phyloP scores from a whole-genome alignment of 2,329 filamentous ascomycete genomes.

The Bipolaris zeicola region DNA sequence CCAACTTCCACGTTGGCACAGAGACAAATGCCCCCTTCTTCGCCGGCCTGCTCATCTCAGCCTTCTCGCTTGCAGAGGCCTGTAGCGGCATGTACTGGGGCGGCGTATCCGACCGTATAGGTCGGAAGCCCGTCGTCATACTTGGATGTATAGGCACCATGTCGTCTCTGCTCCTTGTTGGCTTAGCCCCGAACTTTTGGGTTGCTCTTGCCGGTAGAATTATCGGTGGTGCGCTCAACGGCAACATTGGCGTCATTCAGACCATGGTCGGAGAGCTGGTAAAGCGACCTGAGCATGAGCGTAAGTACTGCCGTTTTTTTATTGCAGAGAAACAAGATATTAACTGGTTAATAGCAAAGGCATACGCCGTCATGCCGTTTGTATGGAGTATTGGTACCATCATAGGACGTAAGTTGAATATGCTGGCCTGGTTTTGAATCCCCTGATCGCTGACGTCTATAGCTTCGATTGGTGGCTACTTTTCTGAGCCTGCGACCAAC shows the following conservation, averaged over 20 bases:
- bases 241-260: conserved; percentile 77
- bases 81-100: conserved; percentile 73
- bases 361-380: conserved; percentile 91
- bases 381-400: conserved; percentile 86
- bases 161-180: conserved; percentile 80
- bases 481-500: conserved; percentile 76
- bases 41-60: conserved; percentile 84
- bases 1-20: conserved; percentile 44
- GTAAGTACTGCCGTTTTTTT: conserved; percentile 56
- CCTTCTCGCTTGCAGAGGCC: conserved; percentile 86
- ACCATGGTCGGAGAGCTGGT: conserved; percentile 93
- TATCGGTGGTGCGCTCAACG: conserved; percentile 82
- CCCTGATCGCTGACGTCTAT: conserved; percentile 24
- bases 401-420: conserved; percentile 61
- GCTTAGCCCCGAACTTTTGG: conserved; percentile 83
- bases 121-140: conserved; percentile 49
- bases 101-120: conserved; percentile 47
- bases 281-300: conserved; percentile 82
- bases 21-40: conserved; percentile 73
- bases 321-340: conserved; percentile 50
- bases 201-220: conserved; percentile 76
- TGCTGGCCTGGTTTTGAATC: neutral
- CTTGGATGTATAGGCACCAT: conserved; percentile 74
- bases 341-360: conserved; percentile 74
- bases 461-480: conserved; percentile 81